Evolutionary conservation across 2,329 filamentous ascomycete genomes (phyloP).

Genomic region (Hypocreales sp.): DNA sequence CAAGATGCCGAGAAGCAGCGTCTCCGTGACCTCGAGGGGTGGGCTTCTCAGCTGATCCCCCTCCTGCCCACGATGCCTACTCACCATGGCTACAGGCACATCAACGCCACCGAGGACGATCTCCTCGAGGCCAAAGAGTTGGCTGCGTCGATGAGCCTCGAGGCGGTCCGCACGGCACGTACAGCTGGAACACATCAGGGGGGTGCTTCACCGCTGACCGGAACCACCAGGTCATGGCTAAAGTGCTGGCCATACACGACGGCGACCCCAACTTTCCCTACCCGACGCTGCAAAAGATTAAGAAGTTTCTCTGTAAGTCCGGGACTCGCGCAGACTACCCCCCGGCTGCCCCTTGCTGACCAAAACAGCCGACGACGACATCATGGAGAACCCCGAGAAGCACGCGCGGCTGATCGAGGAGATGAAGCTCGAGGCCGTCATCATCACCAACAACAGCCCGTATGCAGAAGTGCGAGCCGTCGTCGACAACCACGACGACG

Average conservation of each 20-base stretch:
- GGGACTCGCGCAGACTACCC: neutral
- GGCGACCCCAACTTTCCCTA: slow-evolving; percentile 23
- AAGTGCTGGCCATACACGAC: slow-evolving; percentile 17
- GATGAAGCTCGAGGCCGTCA: slow-evolving; percentile 35
- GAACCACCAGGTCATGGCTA: slow-evolving; percentile 14
- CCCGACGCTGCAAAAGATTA: slow-evolving; percentile 17
- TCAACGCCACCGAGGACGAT: slow-evolving; percentile 25
- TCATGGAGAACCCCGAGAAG: slow-evolving; percentile 20
- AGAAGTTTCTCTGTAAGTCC: slow-evolving; percentile 18
- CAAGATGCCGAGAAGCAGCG: no score
- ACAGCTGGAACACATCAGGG: neutral
- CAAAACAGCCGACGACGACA: slow-evolving; percentile 12
- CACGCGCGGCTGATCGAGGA: slow-evolving; percentile 26
- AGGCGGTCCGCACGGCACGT: slow-evolving; percentile 16
- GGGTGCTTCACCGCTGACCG: neutral
- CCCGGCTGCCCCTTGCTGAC: no score
- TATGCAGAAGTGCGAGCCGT: slow-evolving; percentile 40
- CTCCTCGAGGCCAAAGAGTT: slow-evolving; percentile 25
- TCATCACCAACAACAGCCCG: slow-evolving; percentile 37
- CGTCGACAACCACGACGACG: slow-evolving; percentile 38
- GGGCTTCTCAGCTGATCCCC: no score
- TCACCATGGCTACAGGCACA: slow-evolving; percentile 4
- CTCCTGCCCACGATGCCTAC: no score
- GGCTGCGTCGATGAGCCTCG: slow-evolving; percentile 17
- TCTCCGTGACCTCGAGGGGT: no score